These are phyloP conservation scores for Zizania palustris DNA, from an alignment of 202 grass and related monocot species.

Conservation along the genomic window DNA sequence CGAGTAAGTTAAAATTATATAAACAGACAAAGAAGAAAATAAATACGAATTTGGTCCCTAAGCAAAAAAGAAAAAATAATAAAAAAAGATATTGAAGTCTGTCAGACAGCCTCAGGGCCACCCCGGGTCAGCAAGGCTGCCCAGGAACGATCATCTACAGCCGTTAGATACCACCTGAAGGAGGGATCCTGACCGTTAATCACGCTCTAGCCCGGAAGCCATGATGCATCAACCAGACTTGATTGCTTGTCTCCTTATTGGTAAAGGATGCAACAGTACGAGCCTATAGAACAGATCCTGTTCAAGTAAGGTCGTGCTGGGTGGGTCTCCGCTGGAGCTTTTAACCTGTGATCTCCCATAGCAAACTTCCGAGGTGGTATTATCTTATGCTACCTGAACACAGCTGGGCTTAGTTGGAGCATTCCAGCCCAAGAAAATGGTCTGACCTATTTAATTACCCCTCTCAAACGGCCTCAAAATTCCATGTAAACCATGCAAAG, in stretches of 20 bases:
- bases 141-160: slow-evolving; percentile 35
- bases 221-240: neutral
- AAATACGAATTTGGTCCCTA: too few species aligned
- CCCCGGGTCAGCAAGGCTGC: neutral
- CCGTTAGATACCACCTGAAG: accelerated
- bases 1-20: too few species aligned
- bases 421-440: too few species aligned
- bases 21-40: too few species aligned
- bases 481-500: too few species aligned
- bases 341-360: neutral
- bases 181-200: neutral
- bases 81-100: neutral
- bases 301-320: slow-evolving; percentile 13
- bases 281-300: slow-evolving; percentile 21
- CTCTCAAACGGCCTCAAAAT: too few species aligned
- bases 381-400: neutral
- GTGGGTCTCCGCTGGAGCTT: accelerated
- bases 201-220: slow-evolving; percentile 26
- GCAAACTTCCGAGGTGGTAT: neutral
- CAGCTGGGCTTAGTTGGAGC: too few species aligned
- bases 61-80: too few species aligned
- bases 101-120: slow-evolving; percentile 33
- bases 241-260: slow-evolving; percentile 2
- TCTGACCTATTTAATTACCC: too few species aligned
- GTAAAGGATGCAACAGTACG: slow-evolving; percentile 32